Base-by-base conservation (phyloP, 2,329 filamentous ascomycete genomes). In the Fusarium oxysporum region DNA sequence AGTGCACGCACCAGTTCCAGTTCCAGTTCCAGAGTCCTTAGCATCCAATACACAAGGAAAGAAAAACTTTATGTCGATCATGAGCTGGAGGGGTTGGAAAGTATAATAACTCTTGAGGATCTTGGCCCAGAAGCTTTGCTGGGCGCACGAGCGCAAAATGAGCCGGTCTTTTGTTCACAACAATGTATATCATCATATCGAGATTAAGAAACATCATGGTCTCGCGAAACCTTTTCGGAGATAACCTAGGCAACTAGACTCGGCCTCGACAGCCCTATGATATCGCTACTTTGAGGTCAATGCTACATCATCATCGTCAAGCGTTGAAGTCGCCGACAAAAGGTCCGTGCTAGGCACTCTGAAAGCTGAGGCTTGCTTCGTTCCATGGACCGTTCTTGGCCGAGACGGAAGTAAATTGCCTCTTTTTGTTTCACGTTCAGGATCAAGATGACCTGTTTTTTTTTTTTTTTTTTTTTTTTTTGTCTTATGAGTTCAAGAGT, bases 401-500 rank as follows among this genome's bases (percentile, higher is more conserved):
- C 44, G 33, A 50, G 53, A 16, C 25, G 32, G 51, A 33, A 66
- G 43, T 37, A n/a, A 41, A 40, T 53, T 68, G 47, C 48, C 37
- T 68, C 28, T 48, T 30, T 35, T 50, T 33, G 65, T 72, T 71
- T 69, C 69, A 72, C 58, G 50, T 62, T 63, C 48, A 65, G 40
- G 38, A 56, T 58, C 35, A 43, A 17, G 55, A 50, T 73, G 74
- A 60, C 68, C 51, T 68, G 57, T 72, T 74, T 72, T 74, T 72
- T 60, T 65, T 23, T n/a, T 74, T 72, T 60, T 65, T 23, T n/a
- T n/a, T n/a, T 72, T 74, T 72, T 74, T 72, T 60, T 65, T 23
- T n/a, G 47, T 67, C 23, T 23, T 45, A 30, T 51, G 55, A 44
- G 41, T 65, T 63, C 65, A 44, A 67, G 44, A 45, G 45, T 62